These are phyloP conservation scores for Botrytis sinoallii DNA, from an alignment of 2,329 filamentous ascomycete species.

Conservation along the genomic window DNA sequence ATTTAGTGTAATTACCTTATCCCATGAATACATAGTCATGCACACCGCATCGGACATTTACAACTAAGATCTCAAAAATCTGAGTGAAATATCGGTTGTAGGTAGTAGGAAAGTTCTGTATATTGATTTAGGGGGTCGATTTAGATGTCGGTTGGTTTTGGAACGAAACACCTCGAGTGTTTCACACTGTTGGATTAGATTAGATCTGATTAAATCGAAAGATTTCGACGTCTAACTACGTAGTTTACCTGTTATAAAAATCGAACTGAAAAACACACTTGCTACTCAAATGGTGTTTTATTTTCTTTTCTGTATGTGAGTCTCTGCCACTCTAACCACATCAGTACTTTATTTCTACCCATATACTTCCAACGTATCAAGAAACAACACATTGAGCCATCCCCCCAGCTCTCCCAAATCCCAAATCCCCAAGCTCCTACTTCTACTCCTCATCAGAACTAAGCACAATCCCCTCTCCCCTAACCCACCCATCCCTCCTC, in stretches of 20 bases:
- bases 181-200: not conserved
- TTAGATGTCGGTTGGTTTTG: too few species aligned
- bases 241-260: not conserved
- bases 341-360: not conserved
- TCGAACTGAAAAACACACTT: not conserved
- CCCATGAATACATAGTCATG: not conserved
- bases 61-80: fast-evolving
- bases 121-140: too few species aligned
- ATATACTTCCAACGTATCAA: not conserved
- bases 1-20: not conserved
- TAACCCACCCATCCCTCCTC: constrained; percentile 12
- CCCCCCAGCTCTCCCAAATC: not conserved
- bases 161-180: too few species aligned
- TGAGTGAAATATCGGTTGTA: too few species aligned
- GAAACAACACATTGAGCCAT: not conserved
- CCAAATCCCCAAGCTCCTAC: not conserved
- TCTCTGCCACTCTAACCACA: not conserved
- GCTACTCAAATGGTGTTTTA: not conserved
- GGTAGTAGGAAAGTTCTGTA: too few species aligned
- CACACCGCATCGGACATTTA: not conserved
- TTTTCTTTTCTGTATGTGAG: not conserved
- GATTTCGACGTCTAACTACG: not conserved
- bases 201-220: not conserved
- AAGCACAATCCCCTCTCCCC: not conserved
- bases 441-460: constrained; percentile 10